These are phyloP conservation scores for Neurospora sp. DNA, from an alignment of 495 filamentous ascomycete species.

Conservation along the genomic window DNA sequence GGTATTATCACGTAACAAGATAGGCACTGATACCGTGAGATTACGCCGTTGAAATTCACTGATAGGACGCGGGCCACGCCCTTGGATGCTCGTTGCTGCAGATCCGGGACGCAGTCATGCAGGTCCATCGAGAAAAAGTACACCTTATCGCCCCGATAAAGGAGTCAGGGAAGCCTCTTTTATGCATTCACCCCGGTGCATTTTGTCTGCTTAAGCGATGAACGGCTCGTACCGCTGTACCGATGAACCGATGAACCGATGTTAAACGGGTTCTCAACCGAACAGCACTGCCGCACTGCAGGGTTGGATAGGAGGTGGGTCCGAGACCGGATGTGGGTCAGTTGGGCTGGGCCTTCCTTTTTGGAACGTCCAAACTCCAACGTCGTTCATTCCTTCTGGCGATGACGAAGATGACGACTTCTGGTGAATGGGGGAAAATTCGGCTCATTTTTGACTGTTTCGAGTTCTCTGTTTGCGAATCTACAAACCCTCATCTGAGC, in stretches of 20 bases:
- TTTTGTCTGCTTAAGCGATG: background rate
- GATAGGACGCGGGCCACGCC: background rate
- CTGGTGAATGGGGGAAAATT: background rate
- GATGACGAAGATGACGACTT: background rate
- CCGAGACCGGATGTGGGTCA: background rate
- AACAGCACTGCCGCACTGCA: background rate
- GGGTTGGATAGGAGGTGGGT: background rate
- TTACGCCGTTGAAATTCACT: background rate
- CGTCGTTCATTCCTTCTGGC: background rate
- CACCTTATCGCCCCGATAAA: background rate
- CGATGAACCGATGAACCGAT: background rate
- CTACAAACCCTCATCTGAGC: background rate
- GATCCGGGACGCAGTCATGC: background rate
- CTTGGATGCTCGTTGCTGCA: background rate
- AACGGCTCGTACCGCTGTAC: background rate
- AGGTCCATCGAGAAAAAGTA: background rate
- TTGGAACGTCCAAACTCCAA: background rate
- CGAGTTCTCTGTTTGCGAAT: background rate
- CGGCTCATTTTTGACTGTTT: background rate
- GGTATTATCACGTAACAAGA: background rate
- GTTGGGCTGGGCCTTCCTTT: background rate
- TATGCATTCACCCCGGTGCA: background rate
- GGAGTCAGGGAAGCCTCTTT: background rate
- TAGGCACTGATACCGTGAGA: too few relatives aligned
- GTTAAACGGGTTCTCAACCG: background rate